phyloP scores from a whole-genome alignment of 1,139 yeast species.

The Saccharomyces pastorianus region DNA sequence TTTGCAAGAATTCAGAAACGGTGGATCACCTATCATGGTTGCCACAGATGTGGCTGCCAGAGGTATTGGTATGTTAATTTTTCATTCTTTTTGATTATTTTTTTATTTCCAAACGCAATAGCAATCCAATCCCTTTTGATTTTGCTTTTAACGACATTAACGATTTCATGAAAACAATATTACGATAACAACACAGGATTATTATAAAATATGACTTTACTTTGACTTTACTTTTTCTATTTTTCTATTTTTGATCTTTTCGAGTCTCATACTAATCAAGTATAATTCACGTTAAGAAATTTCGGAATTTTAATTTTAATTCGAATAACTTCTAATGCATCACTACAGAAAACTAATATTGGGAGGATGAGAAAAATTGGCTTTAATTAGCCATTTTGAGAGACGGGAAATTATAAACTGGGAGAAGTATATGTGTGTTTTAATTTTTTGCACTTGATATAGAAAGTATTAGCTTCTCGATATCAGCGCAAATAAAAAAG shows the following conservation, averaged over 20 bases:
- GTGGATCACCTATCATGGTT: constrained; percentile 93
- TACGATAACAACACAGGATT: background rate
- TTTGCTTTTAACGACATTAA: background rate
- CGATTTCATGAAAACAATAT: background rate
- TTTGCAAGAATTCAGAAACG: constrained; percentile 79
- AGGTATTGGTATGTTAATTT: constrained; percentile 90
- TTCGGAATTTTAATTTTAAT: background rate
- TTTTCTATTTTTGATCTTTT: background rate
- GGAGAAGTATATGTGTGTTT: background rate
- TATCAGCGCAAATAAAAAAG: background rate
- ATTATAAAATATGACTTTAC: too few species aligned
- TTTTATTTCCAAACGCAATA: background rate
- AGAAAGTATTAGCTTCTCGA: background rate
- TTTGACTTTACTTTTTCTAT: background rate
- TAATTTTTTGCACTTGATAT: background rate
- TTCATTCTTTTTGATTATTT: constrained; percentile 12
- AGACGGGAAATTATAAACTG: background rate
- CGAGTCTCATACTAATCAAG: background rate
- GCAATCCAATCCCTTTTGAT: background rate
- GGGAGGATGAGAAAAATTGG: background rate
- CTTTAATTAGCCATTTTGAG: background rate
- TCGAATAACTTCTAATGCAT: background rate
- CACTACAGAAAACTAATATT: constrained; percentile 1
- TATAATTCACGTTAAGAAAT: background rate
- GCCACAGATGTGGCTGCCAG: constrained; percentile 99